A percentile compares a stretch with the other conserved stretches of the same genome.
Conservation (phyloP, 2,329 filamentous ascomycete genomes). For the Ploettnerulaceae sp. region DNA sequence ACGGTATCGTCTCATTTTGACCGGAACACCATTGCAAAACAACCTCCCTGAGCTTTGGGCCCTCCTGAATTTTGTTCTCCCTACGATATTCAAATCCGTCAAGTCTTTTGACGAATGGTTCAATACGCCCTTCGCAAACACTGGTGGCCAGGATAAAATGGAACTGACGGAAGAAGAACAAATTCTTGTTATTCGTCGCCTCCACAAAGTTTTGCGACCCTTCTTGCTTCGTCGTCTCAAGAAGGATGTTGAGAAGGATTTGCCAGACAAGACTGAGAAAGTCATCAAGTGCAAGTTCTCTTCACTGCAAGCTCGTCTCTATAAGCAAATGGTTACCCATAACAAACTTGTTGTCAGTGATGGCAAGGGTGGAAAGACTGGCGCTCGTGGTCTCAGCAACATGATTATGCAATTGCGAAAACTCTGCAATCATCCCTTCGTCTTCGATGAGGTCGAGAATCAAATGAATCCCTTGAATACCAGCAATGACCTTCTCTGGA, state of each 20-base stretch:
- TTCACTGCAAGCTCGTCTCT: constrained; percentile 83
- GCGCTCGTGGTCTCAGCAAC: constrained; percentile 91
- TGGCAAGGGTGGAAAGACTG: constrained; percentile 90
- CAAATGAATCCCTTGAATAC: constrained; percentile 89
- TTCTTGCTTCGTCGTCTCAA: constrained; percentile 98
- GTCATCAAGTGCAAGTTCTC: constrained; percentile 99
- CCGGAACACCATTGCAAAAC: constrained; percentile 95
- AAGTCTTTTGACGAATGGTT: constrained; percentile 99
- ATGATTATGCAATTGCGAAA: constrained; percentile 99
- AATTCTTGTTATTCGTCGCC: constrained; percentile 92
- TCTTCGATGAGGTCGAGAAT: constrained; percentile 96
- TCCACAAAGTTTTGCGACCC: constrained; percentile 94
- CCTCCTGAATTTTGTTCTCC: constrained; percentile 95
- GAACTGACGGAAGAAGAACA: constrained; percentile 99
- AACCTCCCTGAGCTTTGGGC: constrained; percentile 96
- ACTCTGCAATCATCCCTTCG: constrained; percentile 97
- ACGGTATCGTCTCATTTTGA: constrained; percentile 92
- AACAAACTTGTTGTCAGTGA: constrained; percentile 94
- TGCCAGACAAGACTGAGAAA: constrained; percentile 98
- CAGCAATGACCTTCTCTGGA: constrained; percentile 92
- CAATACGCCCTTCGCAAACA: constrained; percentile 98
- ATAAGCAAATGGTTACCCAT: constrained; percentile 96
- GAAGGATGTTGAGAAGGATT: constrained; percentile 98
- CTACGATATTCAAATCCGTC: constrained; percentile 98
- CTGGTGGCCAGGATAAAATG: constrained; percentile 97